Evolutionary conservation across 1,284 basidiomycete species (phyloP).

Genomic region (Trichosporon sp.): DNA sequence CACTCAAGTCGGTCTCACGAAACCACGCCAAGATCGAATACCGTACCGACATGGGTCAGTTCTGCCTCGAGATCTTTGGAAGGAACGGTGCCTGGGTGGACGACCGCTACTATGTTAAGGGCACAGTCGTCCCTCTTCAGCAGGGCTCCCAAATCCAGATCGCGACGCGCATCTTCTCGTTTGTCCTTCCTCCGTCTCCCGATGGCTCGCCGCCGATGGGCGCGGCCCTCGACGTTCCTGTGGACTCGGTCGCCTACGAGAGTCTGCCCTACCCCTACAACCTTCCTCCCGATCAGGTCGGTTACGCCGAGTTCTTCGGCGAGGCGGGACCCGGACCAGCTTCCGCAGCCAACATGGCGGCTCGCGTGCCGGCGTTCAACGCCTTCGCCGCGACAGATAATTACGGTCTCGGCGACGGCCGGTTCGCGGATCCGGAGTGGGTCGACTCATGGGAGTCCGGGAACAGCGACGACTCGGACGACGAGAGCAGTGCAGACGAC

Average conservation of each 20-base stretch:
- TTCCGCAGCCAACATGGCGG: conserved; percentile 42
- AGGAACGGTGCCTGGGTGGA: conserved; percentile 98
- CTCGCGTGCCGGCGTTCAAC: conserved; percentile 50
- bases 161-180: conserved; percentile 95
- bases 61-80: conserved; percentile 87
- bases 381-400: conserved; percentile 51
- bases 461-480: conserved; percentile 28
- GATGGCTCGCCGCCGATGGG: conserved; percentile 43
- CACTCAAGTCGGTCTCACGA: conserved; percentile 93
- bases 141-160: conserved; percentile 97
- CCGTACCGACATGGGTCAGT: conserved; percentile 65
- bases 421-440: conserved; percentile 35
- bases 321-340: conserved; percentile 48
- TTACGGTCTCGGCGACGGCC: conserved; percentile 41
- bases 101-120: conserved; percentile 87
- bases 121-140: conserved; percentile 76
- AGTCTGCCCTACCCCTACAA: conserved; percentile 51
- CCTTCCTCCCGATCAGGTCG: conserved; percentile 47
- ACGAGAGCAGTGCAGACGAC: conserved; percentile 39
- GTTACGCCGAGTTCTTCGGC: conserved; percentile 51
- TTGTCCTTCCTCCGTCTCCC: conserved; percentile 72
- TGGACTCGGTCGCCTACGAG: conserved; percentile 35
- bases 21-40: conserved; percentile 93
- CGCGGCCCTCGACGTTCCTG: conserved; percentile 36
- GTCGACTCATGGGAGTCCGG: conserved; percentile 41